Base-by-base conservation (phyloP, 495 filamentous ascomycete genomes). In the Neurospora africana region DNA sequence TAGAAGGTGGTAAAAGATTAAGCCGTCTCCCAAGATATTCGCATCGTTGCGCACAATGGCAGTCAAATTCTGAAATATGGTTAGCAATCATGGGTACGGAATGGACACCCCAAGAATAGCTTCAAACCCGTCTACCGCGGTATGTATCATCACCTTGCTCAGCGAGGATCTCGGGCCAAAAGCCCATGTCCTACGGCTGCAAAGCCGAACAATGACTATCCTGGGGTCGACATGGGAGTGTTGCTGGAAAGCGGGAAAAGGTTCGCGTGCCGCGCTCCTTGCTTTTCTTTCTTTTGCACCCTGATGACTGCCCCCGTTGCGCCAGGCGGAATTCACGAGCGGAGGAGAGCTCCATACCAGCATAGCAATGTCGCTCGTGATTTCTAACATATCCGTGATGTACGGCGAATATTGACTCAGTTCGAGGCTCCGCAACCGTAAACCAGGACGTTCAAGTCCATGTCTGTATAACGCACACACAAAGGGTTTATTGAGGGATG, bases 151-250 rank as follows among this genome's bases (percentile, higher is more conserved):
- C 53, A 65, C 53, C 53, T 65, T 33, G 40, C 21, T 53, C 27
- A n/a, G 43, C 35, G 43, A n/a, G 43, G 30, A 33, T 33, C 27
- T 65, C 27, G 30, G 43, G 53, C 10, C 23, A 30, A 70, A 35
- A 65, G 53, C 27, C 5, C 27, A 65, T 30, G 27, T 65, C 53
- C 15, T 65, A 71, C 72, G 72, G 72, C 47, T 74, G 74, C 71
- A 70, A 74, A 79, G 74, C 74, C 77, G 71, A 70, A 77, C 8
- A 40, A 70, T 70, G 53, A 69, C 68, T 41, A 73, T 73, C 69
- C 74, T 69, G 79, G 76, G 78, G 71, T 72, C 23, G 53, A 68
- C 41, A 70, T 71, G 78, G 78, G 76, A 76, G 76, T 76, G 79
- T 33, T 65, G 53, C 13, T 35, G 53, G 15, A 27, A 78, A 78